phyloP scores from a whole-genome alignment of 1,284 basidiomycete species.

The Pyrrhoderma lamaoense region DNA sequence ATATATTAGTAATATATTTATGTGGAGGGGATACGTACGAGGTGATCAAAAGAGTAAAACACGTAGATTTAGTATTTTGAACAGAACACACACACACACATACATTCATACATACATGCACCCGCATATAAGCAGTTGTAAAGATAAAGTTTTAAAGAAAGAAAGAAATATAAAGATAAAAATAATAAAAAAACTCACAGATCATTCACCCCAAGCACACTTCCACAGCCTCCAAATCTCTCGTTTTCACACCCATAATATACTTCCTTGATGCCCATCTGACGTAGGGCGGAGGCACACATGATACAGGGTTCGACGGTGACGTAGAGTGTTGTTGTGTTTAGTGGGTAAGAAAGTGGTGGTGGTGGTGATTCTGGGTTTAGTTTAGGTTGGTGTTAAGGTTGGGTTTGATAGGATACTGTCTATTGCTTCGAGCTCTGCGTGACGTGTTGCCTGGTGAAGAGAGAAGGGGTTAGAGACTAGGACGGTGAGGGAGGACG shows the following conservation, averaged over 20 bases:
- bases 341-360: conserved; percentile 62
- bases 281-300: conserved; percentile 93
- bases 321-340: conserved; percentile 85
- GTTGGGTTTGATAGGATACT: conserved; percentile 63
- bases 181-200: conserved; percentile 40
- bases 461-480: too few relatives aligned
- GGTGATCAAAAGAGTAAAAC: too few relatives aligned
- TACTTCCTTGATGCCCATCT: conserved; percentile 87
- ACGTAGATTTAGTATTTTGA: too few relatives aligned
- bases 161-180: conserved; percentile 1
- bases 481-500: too few relatives aligned
- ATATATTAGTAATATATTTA: too few relatives aligned
- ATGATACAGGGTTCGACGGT: conserved; percentile 99
- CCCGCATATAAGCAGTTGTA: too few relatives aligned
- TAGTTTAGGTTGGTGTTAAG: conserved; percentile 40
- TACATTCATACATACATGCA: too few relatives aligned
- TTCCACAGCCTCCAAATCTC: conserved; percentile 95
- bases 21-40: too few relatives aligned
- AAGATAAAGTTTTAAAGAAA: too few relatives aligned
- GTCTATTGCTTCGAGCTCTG: conserved; percentile 96
- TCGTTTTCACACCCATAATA: conserved; percentile 96
- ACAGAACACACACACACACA: too few relatives aligned
- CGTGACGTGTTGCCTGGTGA: conserved; percentile 86
- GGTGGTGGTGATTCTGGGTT: too few relatives aligned
- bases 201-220: conserved; percentile 83